A percentile compares a stretch with the other conserved stretches of the same genome.
Conservation (phyloP, 2,329 filamentous ascomycete species). For the Chaetomiaceae sp. region DNA sequence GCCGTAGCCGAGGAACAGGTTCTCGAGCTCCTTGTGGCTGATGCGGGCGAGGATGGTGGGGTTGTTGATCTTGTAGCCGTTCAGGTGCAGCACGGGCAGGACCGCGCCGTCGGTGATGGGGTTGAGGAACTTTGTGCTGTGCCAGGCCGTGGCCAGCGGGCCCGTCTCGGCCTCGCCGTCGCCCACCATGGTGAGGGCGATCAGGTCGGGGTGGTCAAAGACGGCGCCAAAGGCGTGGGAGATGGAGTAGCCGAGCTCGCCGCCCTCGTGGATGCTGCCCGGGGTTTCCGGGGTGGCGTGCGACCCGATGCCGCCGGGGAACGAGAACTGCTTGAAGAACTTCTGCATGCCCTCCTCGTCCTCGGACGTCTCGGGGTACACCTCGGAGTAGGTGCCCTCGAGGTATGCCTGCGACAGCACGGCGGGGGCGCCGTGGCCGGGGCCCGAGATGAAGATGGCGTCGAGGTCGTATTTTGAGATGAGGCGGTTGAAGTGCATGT, state of each 20-base stretch:
- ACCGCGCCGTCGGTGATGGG: slow-evolving; percentile 74
- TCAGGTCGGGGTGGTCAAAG: slow-evolving; percentile 69
- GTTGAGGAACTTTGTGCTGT: slow-evolving; percentile 78
- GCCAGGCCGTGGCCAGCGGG: slow-evolving; percentile 73
- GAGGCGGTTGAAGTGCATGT: slow-evolving; percentile 76
- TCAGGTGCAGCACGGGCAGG: slow-evolving; percentile 71
- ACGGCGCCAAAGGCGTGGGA: slow-evolving; percentile 75
- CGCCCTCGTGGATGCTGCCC: slow-evolving; percentile 72
- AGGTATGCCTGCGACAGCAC: slow-evolving; percentile 73
- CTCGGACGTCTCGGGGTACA: slow-evolving; percentile 70
- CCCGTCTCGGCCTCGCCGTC: slow-evolving; percentile 81
- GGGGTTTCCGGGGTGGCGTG: slow-evolving; percentile 77
- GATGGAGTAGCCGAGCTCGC: slow-evolving; percentile 76
- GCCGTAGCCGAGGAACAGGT: slow-evolving; percentile 68
- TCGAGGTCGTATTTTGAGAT: slow-evolving; percentile 77
- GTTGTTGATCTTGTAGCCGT: slow-evolving; percentile 84
- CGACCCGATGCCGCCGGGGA: slow-evolving; percentile 72
- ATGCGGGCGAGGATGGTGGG: slow-evolving; percentile 70
- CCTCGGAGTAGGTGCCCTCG: slow-evolving; percentile 72
- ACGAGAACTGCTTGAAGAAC: slow-evolving; percentile 82
- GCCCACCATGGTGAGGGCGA: slow-evolving; percentile 72
- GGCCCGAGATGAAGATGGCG: slow-evolving; percentile 68
- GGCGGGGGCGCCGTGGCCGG: slow-evolving; percentile 73
- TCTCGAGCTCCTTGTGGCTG: slow-evolving; percentile 65
- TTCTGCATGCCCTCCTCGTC: slow-evolving; percentile 64